phyloP scores from a whole-genome alignment of 257 asterid species.

The Solanum ahanhuiri region DNA sequence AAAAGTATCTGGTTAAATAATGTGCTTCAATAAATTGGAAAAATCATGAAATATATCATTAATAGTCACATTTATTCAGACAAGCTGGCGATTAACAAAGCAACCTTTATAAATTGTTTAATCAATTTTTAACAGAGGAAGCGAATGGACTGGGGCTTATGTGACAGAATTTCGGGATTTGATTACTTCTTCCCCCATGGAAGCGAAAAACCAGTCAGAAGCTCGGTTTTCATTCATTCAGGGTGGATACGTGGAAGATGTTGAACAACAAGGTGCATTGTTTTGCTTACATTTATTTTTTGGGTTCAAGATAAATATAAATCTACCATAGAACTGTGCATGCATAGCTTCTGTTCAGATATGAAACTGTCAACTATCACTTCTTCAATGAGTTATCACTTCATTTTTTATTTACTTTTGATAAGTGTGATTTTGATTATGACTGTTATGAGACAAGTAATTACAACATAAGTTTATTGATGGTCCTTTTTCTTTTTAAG shows the following conservation, averaged over 20 bases:
- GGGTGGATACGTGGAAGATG: conserved; percentile 81
- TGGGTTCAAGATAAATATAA: background rate
- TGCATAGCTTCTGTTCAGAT: background rate
- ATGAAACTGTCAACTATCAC: background rate
- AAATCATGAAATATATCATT: background rate
- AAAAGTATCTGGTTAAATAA: background rate
- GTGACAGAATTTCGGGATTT: conserved; percentile 64
- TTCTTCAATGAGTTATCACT: background rate
- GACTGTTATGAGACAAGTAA: background rate
- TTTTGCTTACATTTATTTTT: background rate
- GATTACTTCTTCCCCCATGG: conserved; percentile 43
- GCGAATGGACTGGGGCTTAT: conserved; percentile 85
- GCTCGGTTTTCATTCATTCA: conserved; percentile 89
- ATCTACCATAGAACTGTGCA: background rate
- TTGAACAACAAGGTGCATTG: conserved; percentile 45
- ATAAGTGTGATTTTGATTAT: background rate
- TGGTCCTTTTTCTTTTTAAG: background rate
- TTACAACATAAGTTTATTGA: background rate
- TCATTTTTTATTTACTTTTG: background rate
- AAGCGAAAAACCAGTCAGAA: conserved; percentile 34
- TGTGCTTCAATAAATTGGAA: background rate
- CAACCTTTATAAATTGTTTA: background rate
- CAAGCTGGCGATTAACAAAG: background rate
- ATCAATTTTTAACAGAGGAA: conserved; percentile 42
- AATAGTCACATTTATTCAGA: background rate